A percentile compares a stretch with the other conserved stretches of the same genome.
These are phyloP conservation scores for Penicillium sp. DNA, from an alignment of 2,329 filamentous ascomycete genomes.

Conservation along the genomic window DNA sequence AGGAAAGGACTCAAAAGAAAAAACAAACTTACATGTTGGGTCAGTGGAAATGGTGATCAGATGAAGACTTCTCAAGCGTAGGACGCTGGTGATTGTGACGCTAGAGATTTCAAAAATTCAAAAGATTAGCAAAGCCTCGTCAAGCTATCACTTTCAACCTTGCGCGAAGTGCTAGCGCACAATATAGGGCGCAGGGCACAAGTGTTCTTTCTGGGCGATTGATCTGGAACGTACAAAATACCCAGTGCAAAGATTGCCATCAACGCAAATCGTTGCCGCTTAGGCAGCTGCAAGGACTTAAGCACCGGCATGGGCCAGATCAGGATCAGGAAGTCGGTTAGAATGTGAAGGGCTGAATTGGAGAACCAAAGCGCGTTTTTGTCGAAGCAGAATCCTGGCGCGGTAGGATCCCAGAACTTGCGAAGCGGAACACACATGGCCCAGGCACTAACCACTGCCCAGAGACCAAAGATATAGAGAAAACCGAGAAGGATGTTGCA, in stretches of 20 bases:
- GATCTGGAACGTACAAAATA: slow-evolving; percentile 32
- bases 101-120: slow-evolving; percentile 12
- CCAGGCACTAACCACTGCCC: slow-evolving; percentile 29
- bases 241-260: slow-evolving; percentile 40
- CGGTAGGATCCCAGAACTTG: slow-evolving; percentile 25
- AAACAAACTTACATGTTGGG: slow-evolving; percentile 22
- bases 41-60: slow-evolving; percentile 25
- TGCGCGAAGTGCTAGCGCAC: no score
- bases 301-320: slow-evolving; percentile 39
- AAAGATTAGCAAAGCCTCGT: no score
- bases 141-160: no score
- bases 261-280: slow-evolving; percentile 35
- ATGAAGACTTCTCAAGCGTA: slow-evolving; percentile 27
- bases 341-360: slow-evolving; percentile 39
- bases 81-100: slow-evolving; percentile 37
- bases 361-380: slow-evolving; percentile 40
- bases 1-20: no score
- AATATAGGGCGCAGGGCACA: no score
- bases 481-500: slow-evolving; percentile 31
- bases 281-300: slow-evolving; percentile 35
- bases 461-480: slow-evolving; percentile 28
- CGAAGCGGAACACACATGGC: slow-evolving; percentile 26
- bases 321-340: slow-evolving; percentile 40
- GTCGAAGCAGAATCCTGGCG: slow-evolving; percentile 32
- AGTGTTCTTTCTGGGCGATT: no score